phyloP scores from a whole-genome alignment of 306 rosid species.

The Purshia tridentata region DNA sequence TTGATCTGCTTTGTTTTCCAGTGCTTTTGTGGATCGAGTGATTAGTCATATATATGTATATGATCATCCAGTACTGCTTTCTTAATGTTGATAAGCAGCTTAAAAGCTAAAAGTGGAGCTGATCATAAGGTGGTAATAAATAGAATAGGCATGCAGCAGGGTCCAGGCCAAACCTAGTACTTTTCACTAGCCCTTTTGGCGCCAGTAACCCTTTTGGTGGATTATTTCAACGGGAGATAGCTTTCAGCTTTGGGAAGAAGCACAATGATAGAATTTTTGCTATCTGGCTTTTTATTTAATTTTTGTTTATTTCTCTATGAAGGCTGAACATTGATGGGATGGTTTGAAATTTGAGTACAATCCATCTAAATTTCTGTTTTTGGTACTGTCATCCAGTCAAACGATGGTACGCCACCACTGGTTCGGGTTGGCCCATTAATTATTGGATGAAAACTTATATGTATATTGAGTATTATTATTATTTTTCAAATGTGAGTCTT shows the following conservation, averaged over 20 bases:
- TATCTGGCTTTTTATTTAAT: not conserved
- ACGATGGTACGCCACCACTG: not conserved
- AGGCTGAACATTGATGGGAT: constrained; percentile 23
- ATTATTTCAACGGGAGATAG: constrained; percentile 10
- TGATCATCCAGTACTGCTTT: constrained; percentile 2
- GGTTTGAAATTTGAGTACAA: constrained; percentile 9
- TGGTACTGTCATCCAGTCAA: constrained; percentile 9
- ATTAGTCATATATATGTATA: too few relatives aligned
- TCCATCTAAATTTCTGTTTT: constrained; percentile 1
- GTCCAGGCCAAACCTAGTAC: constrained; percentile 24
- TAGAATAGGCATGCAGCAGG: not conserved
- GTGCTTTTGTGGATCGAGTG: not conserved
- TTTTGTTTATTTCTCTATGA: not conserved
- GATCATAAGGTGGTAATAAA: not conserved
- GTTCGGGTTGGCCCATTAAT: constrained; percentile 14
- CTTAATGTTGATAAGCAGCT: constrained; percentile 7
- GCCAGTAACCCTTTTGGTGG: constrained; percentile 17
- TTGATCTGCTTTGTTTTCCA: constrained; percentile 3
- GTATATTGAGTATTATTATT: not conserved
- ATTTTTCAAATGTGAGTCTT: too few relatives aligned
- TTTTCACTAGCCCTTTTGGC: constrained; percentile 28
- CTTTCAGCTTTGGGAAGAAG: constrained; percentile 34
- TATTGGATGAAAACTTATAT: not conserved
- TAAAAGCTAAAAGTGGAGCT: constrained; percentile 2
- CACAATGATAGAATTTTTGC: constrained; percentile 27